Base-by-base conservation (phyloP, 805 yeast species). In the Wickerhamomyces kurtzmanii region DNA sequence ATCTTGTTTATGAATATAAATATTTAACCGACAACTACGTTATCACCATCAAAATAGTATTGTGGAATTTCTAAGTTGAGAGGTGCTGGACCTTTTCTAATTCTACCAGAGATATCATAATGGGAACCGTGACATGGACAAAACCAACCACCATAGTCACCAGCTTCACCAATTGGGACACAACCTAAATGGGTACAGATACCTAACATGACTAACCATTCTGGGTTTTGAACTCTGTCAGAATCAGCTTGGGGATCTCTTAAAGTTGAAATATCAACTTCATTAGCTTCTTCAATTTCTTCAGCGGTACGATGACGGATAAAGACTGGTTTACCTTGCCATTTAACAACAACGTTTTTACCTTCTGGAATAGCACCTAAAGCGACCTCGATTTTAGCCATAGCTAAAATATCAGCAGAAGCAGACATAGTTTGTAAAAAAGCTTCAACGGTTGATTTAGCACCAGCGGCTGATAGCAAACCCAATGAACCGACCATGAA, bases 101-200 rank as follows among this genome's bases (percentile, higher is more conserved):
- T 89, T 79, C 99, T 89, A 62, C 99, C 99, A 40, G 96, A 87
- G 67, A 93, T 93, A 68, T 91, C 98, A 66, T 91, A 91, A 65
- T 93, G 98, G 56, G 97, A 89, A 75, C 98, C 99, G 73, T 93
- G 99, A 71, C 98, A 91, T 43, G 99, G 98, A 66, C 98, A 91
- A 89, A 91, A 91, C 99, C 99, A 91, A 59, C 99, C 99, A 59
- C 96, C 97, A 50, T 74, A 91, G 64, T 91, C 99, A 67, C 99
- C 99, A 44, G 96, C 79, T 69, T 91, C 97, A 59, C 99, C 99
- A 53, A 91, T 91, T 46, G 99, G 99, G 38, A 91, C 99, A 80
- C 99, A 91, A 62, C 99, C 99, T 71, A 91, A 78, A 62, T 91
- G 99, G 45, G 99, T 91, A 73, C 99, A 91, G 60, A 91, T 89